Evolutionary conservation across 768 basidiomycete genomes (phyloP), one percentile per base, ranked within the genome.

Genomic region (Tulasnella sp.): DNA sequence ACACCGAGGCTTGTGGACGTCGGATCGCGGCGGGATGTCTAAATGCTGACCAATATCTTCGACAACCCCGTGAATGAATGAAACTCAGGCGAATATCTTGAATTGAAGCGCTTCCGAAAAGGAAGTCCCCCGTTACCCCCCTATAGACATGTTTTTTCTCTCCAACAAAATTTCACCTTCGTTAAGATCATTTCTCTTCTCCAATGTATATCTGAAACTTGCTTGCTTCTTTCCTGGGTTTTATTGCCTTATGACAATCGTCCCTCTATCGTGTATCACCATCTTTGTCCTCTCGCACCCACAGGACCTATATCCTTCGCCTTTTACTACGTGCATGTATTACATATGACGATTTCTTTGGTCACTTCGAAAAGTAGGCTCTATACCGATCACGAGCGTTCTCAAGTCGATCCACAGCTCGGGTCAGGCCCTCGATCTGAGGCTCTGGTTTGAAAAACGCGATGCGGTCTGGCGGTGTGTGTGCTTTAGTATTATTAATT

Each of bases 81-180:
- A 37, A 69, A 37, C 14, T 12, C 37, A 69, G 22, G 64, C 64
- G n/a, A 14, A 16, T 18, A 9, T 54, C 54, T 7, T 16, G 44
- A 24, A 44, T 24, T 75, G 74, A 75, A 44, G 42, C 16, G 74
- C 48, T 75, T 75, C 48, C 42, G 48, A 44, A 44, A 41, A 50
- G 74, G 42, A 75, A 44, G 42, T 28, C 72, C 22, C 37, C 72
- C 1, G 6, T 75, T 75, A 50, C 28, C 40, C 40, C 74, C 48
- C 42, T 42, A 44, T 75, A 75, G 74, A 75, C 74, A 24, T 75
- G 37, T 74, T 44, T 75, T 75, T 75, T 14, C 42, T 75, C 48
- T 50, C 72, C 28, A 22, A 14, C 8, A 14, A 34, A 9, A 44
- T 40, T 42, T 50, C 48, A 28, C 37, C 74, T 42, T 28, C 16